Percentiles rank a stretch among this genome's conserved stretches.
These are phyloP conservation scores for Fusarium multiceps DNA, from an alignment of 2,329 filamentous ascomycete species.

Conservation along the genomic window DNA sequence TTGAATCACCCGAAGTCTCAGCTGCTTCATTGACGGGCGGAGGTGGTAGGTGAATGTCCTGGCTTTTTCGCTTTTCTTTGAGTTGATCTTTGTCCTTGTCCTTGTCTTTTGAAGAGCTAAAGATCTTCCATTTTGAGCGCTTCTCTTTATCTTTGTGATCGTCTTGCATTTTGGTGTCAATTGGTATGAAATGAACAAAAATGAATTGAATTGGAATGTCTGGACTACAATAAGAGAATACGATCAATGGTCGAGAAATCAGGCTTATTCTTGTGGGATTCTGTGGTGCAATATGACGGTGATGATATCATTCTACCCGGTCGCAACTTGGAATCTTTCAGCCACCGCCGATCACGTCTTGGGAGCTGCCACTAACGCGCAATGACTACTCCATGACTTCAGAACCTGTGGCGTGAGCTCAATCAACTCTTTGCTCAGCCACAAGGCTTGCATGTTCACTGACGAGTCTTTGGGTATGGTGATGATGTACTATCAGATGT, in stretches of 20 bases:
- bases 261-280: conserved; percentile 19
- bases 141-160: conserved; percentile 40
- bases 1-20: conserved; percentile 32
- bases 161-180: conserved; percentile 10
- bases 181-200: neutral
- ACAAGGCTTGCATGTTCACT: neutral
- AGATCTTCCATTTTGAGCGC: conserved; percentile 43
- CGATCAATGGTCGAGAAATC: conserved; percentile 14
- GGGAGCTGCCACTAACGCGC: conserved; percentile 32
- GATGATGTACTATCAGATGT: neutral
- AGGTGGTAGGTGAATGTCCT: conserved; percentile 11
- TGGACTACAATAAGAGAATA: neutral
- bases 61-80: conserved; percentile 29
- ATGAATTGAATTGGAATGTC: neutral
- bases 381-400: conserved; percentile 33
- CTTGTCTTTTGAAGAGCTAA: conserved; percentile 42
- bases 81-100: conserved; percentile 18
- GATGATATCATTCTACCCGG: conserved; percentile 30
- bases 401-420: conserved; percentile 17
- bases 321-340: conserved; percentile 23
- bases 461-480: conserved; percentile 1
- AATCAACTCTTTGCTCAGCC: neutral
- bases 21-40: neutral
- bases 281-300: conserved; percentile 20
- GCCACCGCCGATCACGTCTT: conserved; percentile 25